Conservation (phyloP, 306 rosid species). For the Prunus dulcis region DNA sequence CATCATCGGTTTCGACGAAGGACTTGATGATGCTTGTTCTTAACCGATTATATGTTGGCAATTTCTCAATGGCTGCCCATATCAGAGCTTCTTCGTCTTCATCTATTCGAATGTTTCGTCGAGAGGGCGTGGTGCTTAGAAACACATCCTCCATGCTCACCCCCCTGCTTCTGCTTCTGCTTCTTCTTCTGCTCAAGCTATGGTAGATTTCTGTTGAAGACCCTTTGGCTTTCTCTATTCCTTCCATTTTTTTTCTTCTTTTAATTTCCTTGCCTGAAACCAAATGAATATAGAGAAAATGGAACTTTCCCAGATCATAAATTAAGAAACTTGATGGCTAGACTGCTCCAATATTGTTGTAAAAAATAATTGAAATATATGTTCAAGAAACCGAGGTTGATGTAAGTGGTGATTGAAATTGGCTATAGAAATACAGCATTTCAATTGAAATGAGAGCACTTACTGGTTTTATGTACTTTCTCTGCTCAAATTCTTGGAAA, state of each 20-base stretch:
- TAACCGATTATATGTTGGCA: conserved; percentile 77
- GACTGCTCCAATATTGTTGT: too few relatives aligned
- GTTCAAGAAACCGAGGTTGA: too few relatives aligned
- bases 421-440: too few relatives aligned
- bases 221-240: background rate
- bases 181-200: conserved; percentile 23
- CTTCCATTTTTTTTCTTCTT: conserved; percentile 36
- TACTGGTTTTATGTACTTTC: background rate
- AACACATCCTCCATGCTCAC: conserved; percentile 83
- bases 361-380: background rate
- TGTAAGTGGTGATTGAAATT: too few relatives aligned
- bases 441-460: too few relatives aligned
- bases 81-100: conserved; percentile 90
- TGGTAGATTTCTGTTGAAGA: background rate
- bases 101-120: conserved; percentile 41
- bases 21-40: conserved; percentile 79
- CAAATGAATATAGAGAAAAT: background rate
- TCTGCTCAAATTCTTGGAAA: background rate
- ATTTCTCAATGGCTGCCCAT: conserved; percentile 93
- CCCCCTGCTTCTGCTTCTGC: conserved; percentile 55
- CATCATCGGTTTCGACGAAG: conserved; percentile 16
- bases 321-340: background rate
- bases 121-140: conserved; percentile 46
- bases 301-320: background rate
- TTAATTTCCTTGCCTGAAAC: background rate